Evolutionary conservation across 805 yeast species (phyloP), one percentile per base, ranked within the genome.

Genomic region (Starmerella stigmatis): DNA sequence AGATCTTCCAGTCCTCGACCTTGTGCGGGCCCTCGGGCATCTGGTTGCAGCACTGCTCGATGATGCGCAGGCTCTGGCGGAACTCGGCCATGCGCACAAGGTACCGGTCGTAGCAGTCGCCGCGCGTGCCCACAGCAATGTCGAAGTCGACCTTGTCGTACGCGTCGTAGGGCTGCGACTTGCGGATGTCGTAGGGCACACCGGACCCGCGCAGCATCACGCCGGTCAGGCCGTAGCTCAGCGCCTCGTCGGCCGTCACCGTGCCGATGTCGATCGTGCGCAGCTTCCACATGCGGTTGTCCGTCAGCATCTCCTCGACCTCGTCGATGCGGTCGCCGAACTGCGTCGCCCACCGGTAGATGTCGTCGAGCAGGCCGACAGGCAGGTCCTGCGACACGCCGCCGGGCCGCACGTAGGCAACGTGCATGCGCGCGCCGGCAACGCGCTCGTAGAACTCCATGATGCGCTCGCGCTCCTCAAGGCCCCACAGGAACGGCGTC

Each of bases 341-440:
- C 70, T 85, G 94, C 20, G 94, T 85, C 46, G 94, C 94, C 94
- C 94, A 85, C 89, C 84, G 84, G 66, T 82, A 85, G 54, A 85
- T 85, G 63, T 85, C 94, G 64, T 85, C 94, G 57, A 85, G 73
- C 60, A 85, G 64, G 43, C 94, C 94, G 32, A 76, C 79, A 21
- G 94, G 94, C 49, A 85, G 65, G 67, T 85, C 94, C 66, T 81
- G 94, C 17, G 89, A 69, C 16, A 85, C 94, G 60, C 94, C 94
- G 59, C 94, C 94, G 45, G 94, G 94, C 69, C 94, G 76, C 51
- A 82, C 79, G 57, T 85, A 85, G 32, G 94, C 94, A 22, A 86
- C 72, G 66, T 85, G 94, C 65, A 85, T 72, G 68, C 94, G 77
- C 16, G 94, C 94, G 51, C 94, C 94, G 30, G 85, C 77, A 25